phyloP scores from a whole-genome alignment of 2,329 filamentous ascomycete genomes.

The Trichoderma arundinaceum region DNA sequence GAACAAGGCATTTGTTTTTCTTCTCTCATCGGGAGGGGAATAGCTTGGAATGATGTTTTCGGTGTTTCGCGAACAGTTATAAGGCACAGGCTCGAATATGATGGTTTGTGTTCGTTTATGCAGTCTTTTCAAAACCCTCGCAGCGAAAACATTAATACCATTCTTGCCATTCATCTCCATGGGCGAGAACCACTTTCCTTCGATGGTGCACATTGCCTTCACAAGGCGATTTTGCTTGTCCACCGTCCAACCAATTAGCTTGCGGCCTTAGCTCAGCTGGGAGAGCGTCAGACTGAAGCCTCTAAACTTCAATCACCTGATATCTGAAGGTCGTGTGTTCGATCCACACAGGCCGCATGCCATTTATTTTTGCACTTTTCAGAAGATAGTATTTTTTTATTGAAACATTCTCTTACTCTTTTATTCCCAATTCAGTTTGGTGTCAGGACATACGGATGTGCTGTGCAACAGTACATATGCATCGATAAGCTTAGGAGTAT shows the following conservation, averaged over 20 bases:
- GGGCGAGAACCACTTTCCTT: not conserved
- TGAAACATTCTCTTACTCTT: not conserved
- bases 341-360: slow-evolving; percentile 41
- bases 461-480: no score
- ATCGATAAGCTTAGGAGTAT: not conserved
- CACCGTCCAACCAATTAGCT: slow-evolving; percentile 17
- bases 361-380: slow-evolving; percentile 31
- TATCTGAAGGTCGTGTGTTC: slow-evolving; percentile 42
- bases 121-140: no score
- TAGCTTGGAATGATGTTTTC: no score
- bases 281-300: slow-evolving; percentile 42
- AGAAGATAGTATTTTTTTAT: not conserved
- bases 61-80: no score
- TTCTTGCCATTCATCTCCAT: no score
- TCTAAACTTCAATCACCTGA: slow-evolving; percentile 38
- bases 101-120: no score
- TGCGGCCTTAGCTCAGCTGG: slow-evolving; percentile 42
- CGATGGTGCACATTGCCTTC: not conserved
- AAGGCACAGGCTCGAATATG: no score
- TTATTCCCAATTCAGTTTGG: not conserved
- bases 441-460: no score
- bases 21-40: no score
- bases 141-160: no score
- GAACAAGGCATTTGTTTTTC: not conserved
- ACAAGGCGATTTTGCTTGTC: slow-evolving; percentile 4